These are phyloP conservation scores for Aspergillus phoenicis DNA, from an alignment of 2,329 filamentous ascomycete genomes.

Conservation along the genomic window DNA sequence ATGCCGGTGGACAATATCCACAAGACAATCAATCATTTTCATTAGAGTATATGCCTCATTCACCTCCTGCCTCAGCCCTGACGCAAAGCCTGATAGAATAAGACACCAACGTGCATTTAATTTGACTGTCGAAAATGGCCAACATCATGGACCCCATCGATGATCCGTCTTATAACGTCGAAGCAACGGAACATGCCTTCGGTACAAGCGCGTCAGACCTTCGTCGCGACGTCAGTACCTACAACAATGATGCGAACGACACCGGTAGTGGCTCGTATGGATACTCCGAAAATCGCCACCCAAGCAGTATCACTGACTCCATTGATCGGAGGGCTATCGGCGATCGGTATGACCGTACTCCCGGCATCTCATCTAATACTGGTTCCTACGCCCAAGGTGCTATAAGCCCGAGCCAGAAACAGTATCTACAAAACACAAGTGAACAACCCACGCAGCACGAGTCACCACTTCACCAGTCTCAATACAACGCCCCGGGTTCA, in stretches of 20 bases:
- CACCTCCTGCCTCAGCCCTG: not conserved
- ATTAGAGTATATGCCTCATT: too few species aligned
- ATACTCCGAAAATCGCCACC: not conserved
- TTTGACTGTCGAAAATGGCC: not conserved
- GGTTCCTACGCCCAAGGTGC: not conserved
- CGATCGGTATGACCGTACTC: not conserved
- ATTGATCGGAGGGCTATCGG: not conserved
- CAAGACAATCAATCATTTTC: too few species aligned
- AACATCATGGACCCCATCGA: constrained; percentile 7
- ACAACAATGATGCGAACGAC: not conserved
- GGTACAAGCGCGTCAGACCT: not conserved
- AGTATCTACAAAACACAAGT: not conserved
- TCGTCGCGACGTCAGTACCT: not conserved
- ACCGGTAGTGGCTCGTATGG: not conserved
- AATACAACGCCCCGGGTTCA: not conserved
- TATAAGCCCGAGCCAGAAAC: not conserved
- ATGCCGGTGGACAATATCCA: too few species aligned
- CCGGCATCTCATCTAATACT: not conserved
- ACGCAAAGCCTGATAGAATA: not conserved
- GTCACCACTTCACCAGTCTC: not conserved
- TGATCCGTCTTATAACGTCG: constrained; percentile 3
- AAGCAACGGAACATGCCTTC: not conserved
- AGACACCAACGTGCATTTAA: not conserved
- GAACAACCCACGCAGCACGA: not conserved
- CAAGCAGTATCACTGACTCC: not conserved